Base-by-base conservation (phyloP, 1,284 basidiomycete species). In the Marasmius sp. region DNA sequence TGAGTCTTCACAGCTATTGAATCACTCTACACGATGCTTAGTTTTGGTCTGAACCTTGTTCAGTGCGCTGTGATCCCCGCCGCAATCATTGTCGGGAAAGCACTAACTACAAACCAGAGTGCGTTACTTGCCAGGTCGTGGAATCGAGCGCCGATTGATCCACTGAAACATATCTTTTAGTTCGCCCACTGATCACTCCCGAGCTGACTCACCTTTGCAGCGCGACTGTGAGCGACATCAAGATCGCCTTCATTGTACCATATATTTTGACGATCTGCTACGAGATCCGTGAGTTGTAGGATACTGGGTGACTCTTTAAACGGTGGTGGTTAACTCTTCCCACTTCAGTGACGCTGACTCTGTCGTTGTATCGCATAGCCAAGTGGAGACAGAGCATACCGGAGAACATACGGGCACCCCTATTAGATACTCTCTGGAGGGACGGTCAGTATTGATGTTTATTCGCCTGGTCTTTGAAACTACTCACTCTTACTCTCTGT, bases 341-440 rank as follows among this genome's bases (percentile, higher is more conserved):
- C 11, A 6, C n/a, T 27, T 14, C 34, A 69, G 68, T 67, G 3
- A 70, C 66, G 12, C 60, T 67, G 16, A 57, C 60, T 18, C 60
- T 68, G 22, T 70, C 68, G 11, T 61, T 65, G 37, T 43, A 60
- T n/a, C 50, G 61, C 33, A 67, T 70, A 16, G 43, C 67, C 14
- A 62, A 61, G 41, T 70, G 65, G 67, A 61, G 66, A 0, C 49
- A 37, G 20, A 61, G 60, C 36, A 64, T 67, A 12, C 60, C 65
- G 14, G 39, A 63, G n/a, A 56, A 58, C 14, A 55, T 66, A 9
- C 61, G 65, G 16, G 61, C 60, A 16, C 67, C 68, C 9, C 57
- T 69, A 9, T 59, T 70, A 37, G 65, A 67, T 38, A 62, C 59
- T 43, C 57, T 70, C 10, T 70, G 67, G 68, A 65, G 63, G 34